Evolutionary conservation across 306 rosid species (phyloP).

Genomic region (Crataegus laevigata): DNA sequence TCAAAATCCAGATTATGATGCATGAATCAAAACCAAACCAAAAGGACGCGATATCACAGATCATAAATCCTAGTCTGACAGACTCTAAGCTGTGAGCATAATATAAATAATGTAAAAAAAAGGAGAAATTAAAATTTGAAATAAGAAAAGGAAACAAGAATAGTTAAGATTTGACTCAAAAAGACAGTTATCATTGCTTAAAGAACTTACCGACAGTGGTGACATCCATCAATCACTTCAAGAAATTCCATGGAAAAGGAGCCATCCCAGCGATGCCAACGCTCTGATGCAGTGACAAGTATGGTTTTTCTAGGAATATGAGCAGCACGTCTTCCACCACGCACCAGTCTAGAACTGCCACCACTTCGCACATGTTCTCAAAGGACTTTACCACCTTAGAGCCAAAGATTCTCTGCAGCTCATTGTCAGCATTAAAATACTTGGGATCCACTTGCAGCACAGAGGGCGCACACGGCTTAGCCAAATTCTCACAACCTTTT

Average conservation of each 20-base stretch:
- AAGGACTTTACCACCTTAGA: conserved; percentile 88
- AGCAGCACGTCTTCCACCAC: conserved; percentile 75
- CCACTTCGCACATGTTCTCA: conserved; percentile 71
- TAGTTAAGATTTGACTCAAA: not conserved
- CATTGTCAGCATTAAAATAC: conserved; percentile 81
- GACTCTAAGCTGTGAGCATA: not conserved
- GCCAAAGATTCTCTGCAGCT: conserved; percentile 85
- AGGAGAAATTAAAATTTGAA: not conserved
- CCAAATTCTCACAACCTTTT: no score
- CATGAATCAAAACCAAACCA: not conserved
- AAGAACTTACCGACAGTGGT: conserved; percentile 53
- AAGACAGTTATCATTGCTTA: not conserved
- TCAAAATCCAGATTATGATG: conserved; percentile 9
- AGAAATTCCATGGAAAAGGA: conserved; percentile 80
- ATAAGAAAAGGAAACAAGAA: not conserved
- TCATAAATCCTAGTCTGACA: not conserved
- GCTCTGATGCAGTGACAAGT: conserved; percentile 69
- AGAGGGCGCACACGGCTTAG: conserved; percentile 30
- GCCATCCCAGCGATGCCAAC: conserved; percentile 91
- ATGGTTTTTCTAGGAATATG: conserved; percentile 56
- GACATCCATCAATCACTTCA: conserved; percentile 50
- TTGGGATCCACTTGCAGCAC: conserved; percentile 72
- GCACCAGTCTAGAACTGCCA: conserved; percentile 69
- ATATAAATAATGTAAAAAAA: not conserved
- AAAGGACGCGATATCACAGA: not conserved